A percentile compares a stretch with the other conserved stretches of the same genome.
These are phyloP conservation scores for Penicillium bovifimosum DNA, from an alignment of 495 filamentous ascomycete species.

Conservation along the genomic window DNA sequence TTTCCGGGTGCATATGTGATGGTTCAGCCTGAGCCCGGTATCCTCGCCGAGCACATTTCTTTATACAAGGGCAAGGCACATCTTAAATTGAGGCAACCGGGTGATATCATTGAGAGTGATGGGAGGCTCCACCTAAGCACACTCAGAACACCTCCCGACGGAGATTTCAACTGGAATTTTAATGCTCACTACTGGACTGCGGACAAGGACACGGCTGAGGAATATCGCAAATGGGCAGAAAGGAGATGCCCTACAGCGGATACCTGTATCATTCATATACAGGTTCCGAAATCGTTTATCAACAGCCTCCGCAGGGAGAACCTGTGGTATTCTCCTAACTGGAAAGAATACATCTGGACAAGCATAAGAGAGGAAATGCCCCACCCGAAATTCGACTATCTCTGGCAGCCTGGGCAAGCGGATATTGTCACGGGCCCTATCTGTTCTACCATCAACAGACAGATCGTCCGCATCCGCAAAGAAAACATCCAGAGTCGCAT, in stretches of 20 bases:
- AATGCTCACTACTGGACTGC: neutral
- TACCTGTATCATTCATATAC: conserved; percentile 1
- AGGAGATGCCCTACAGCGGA: neutral
- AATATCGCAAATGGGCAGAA: neutral
- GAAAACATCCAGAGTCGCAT: neutral
- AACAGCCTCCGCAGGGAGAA: neutral
- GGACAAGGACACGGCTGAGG: neutral
- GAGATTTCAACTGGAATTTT: neutral
- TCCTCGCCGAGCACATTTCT: neutral
- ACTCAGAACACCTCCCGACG: neutral
- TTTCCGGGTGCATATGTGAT: neutral
- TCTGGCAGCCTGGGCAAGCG: neutral
- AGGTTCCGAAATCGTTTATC: neutral
- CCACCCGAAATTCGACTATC: neutral
- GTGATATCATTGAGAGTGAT: conserved; percentile 2
- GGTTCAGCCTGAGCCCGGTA: neutral
- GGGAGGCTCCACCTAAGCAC: neutral
- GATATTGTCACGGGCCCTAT: neutral
- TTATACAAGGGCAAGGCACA: neutral
- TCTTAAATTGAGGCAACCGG: neutral
- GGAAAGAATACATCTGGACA: neutral
- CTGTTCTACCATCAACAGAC: neutral
- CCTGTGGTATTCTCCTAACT: conserved; percentile 1
- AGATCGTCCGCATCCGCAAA: neutral
- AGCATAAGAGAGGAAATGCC: neutral